phyloP scores from a whole-genome alignment of 1,284 basidiomycete genomes.

The Agaricales sp. region DNA sequence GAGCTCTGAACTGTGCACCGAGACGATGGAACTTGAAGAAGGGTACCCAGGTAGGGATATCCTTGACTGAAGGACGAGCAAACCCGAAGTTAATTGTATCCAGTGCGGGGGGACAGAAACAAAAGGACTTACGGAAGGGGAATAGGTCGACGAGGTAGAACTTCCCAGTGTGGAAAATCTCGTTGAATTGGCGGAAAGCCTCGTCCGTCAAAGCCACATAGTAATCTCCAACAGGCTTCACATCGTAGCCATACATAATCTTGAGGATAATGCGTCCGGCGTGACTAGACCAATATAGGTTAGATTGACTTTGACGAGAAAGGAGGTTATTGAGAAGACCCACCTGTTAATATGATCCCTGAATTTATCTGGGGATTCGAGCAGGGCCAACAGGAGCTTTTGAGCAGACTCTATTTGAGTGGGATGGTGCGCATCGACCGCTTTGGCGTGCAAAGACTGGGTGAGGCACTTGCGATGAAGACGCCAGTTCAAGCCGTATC shows the following conservation, averaged over 20 bases:
- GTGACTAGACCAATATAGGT: background rate
- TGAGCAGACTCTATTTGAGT: conserved; percentile 5
- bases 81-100: background rate
- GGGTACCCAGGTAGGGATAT: background rate
- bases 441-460: conserved; percentile 7
- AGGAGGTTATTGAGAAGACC: background rate
- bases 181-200: background rate
- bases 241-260: background rate
- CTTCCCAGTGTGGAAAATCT: background rate
- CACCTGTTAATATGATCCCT: conserved; percentile 6
- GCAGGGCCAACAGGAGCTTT: conserved; percentile 8
- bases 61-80: background rate
- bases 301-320: background rate
- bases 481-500: conserved; percentile 1
- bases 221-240: background rate
- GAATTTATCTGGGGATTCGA: conserved; percentile 3
- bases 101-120: background rate
- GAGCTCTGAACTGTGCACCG: background rate
- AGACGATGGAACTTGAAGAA: background rate
- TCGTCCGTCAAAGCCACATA: background rate
- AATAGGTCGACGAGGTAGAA: background rate
- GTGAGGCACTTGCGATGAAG: conserved; percentile 7
- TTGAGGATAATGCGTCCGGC: background rate
- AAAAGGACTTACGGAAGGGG: background rate
- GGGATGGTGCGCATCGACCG: conserved; percentile 5